Conservation (phyloP, 306 rosid genomes). For the Prunus campanulata region DNA sequence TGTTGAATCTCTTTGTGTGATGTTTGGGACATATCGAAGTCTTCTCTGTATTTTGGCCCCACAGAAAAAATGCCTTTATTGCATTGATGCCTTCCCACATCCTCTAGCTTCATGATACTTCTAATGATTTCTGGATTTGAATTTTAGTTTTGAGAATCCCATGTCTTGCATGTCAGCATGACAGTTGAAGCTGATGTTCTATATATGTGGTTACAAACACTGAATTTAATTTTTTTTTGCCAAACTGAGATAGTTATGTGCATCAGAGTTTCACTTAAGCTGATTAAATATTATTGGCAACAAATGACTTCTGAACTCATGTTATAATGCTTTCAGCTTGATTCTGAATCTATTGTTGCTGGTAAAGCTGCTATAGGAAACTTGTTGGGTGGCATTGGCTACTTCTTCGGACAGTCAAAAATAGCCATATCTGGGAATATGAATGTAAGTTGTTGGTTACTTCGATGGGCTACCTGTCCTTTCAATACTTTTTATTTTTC, state of each 20-base stretch:
- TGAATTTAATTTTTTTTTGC: neutral
- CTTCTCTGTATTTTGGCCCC: neutral
- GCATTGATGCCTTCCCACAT: neutral
- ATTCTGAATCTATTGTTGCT: slow-evolving; percentile 62
- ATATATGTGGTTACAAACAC: neutral
- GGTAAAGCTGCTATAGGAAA: slow-evolving; percentile 91
- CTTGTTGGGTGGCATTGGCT: slow-evolving; percentile 92
- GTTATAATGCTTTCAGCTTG: slow-evolving; percentile 59
- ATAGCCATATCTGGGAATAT: slow-evolving; percentile 50
- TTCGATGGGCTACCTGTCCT: neutral
- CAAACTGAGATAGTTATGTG: neutral
- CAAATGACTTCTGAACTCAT: slow-evolving; percentile 28
- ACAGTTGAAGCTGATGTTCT: neutral
- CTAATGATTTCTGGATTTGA: neutral
- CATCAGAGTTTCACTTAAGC: slow-evolving; percentile 14
- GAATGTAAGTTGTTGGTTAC: slow-evolving; percentile 48
- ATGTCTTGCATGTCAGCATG: neutral
- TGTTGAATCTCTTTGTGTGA: neutral
- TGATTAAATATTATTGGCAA: slow-evolving; percentile 11
- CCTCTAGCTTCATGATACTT: neutral
- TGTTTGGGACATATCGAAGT: neutral
- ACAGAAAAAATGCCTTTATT: neutral
- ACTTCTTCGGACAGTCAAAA: slow-evolving; percentile 91
- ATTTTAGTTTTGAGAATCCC: neutral
- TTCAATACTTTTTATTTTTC: neutral